Evolutionary conservation across 495 filamentous ascomycete species (phyloP).

Genomic region (Thozetella sp.): DNA sequence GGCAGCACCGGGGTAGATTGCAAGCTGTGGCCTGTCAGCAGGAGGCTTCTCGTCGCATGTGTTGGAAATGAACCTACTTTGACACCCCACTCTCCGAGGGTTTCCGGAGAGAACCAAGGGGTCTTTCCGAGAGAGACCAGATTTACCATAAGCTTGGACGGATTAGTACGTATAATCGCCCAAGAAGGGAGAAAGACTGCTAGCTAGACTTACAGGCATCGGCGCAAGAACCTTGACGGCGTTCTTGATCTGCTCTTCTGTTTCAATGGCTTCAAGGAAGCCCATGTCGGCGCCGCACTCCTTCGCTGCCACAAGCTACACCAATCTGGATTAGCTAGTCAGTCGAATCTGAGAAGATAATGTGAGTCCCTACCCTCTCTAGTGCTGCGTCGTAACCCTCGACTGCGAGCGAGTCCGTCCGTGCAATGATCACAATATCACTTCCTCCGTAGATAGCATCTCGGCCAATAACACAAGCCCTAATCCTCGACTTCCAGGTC

Average conservation of each 20-base stretch:
- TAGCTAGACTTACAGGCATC: slow-evolving; percentile 48
- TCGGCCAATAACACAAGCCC: background rate
- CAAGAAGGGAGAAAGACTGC: too few relatives aligned
- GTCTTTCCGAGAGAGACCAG: slow-evolving; percentile 64
- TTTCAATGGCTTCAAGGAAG: slow-evolving; percentile 64
- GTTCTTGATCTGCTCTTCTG: slow-evolving; percentile 52
- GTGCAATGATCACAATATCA: slow-evolving; percentile 67
- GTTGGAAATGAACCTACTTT: slow-evolving; percentile 29
- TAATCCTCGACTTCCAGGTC: background rate
- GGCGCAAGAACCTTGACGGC: slow-evolving; percentile 56
- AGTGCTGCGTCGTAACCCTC: slow-evolving; percentile 60
- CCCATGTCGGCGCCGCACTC: slow-evolving; percentile 65
- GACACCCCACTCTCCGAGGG: slow-evolving; percentile 2
- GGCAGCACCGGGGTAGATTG: background rate
- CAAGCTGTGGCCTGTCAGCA: background rate
- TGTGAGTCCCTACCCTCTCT: slow-evolving; percentile 39
- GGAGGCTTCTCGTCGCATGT: slow-evolving; percentile 44
- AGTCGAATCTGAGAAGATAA: slow-evolving; percentile 17
- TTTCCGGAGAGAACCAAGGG: slow-evolving; percentile 25
- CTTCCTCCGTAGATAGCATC: slow-evolving; percentile 30
- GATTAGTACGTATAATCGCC: too few relatives aligned
- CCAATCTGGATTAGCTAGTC: background rate
- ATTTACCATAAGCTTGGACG: slow-evolving; percentile 53
- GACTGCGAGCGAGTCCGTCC: slow-evolving; percentile 63
- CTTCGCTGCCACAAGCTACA: slow-evolving; percentile 39